Percentiles rank a stretch among this genome's conserved stretches.
Conservation (phyloP, 164 flowering plant species). For the Tetrastigma voinierianum region DNA sequence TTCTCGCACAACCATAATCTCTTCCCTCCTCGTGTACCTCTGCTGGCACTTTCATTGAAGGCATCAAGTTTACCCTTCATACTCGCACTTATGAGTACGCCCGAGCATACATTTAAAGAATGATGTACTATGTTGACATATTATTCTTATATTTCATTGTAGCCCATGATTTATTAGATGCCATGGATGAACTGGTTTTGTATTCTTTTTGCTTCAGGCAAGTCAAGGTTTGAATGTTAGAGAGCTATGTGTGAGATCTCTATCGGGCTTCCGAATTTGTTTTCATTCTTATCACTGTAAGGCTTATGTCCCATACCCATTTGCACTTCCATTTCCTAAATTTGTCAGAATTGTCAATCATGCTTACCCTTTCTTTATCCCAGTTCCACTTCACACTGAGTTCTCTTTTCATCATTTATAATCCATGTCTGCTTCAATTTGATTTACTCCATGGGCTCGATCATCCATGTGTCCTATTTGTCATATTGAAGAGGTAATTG, state of each 20-base stretch:
- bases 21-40: slow-evolving; percentile 60
- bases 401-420: neutral
- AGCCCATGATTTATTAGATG: neutral
- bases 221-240: slow-evolving; percentile 42
- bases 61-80: slow-evolving; percentile 68
- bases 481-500: no score
- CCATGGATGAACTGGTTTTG: neutral
- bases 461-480: no score
- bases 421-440: neutral
- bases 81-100: slow-evolving; percentile 58
- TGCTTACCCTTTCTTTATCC: neutral
- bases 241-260: slow-evolving; percentile 35
- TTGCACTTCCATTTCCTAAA: neutral
- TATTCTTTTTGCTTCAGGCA: slow-evolving; percentile 27
- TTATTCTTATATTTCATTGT: neutral
- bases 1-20: slow-evolving; percentile 71
- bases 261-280: slow-evolving; percentile 50
- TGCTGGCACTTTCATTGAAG: slow-evolving; percentile 58
- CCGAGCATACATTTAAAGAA: neutral
- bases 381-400: neutral
- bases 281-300: slow-evolving; percentile 58
- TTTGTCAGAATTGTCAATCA: neutral
- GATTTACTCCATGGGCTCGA: no score
- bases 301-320: no score
- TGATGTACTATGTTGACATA: no score